A percentile compares a stretch with the other conserved stretches of the same genome.
phyloP scores from a whole-genome alignment of 2,329 filamentous ascomycete species.

The Microcyclosporella mali region DNA sequence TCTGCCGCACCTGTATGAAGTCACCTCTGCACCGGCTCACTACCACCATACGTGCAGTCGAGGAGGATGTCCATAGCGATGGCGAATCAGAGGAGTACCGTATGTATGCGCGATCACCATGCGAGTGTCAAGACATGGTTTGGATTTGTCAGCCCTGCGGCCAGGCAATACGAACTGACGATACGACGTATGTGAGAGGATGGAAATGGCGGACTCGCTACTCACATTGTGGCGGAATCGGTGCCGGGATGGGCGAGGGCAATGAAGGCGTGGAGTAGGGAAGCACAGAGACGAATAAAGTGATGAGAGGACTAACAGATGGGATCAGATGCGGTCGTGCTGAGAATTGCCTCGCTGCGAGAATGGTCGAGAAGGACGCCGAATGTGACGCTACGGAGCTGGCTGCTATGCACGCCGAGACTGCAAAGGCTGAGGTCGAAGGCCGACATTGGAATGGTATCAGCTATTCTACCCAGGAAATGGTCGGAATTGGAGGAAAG shows the following conservation, averaged over 20 bases:
- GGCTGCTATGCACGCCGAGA: constrained; percentile 41
- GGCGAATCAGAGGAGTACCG: constrained; percentile 5
- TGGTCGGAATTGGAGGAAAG: constrained; percentile 81
- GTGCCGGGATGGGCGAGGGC: constrained; percentile 81
- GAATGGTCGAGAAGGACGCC: constrained; percentile 73
- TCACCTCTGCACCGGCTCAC: constrained; percentile 55
- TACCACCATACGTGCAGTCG: constrained; percentile 25
- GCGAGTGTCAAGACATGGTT: constrained; percentile 55
- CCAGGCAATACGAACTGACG: constrained; percentile 56
- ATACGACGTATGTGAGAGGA: constrained; percentile 58
- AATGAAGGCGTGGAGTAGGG: constrained; percentile 79
- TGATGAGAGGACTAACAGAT: too few relatives aligned
- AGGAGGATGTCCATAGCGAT: constrained; percentile 3
- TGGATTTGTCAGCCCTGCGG: constrained; percentile 88
- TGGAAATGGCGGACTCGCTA: constrained; percentile 91
- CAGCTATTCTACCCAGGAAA: constrained; percentile 79
- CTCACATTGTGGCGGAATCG: constrained; percentile 69
- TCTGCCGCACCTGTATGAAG: constrained; percentile 69
- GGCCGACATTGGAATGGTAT: constrained; percentile 48
- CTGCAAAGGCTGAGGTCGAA: constrained; percentile 23
- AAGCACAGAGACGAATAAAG: too few relatives aligned
- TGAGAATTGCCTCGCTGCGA: constrained; percentile 65
- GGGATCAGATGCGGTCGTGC: constrained; percentile 87
- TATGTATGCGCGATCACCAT: constrained; percentile 49
- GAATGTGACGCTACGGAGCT: constrained; percentile 78